Base-by-base conservation (phyloP, 176 grass and related monocot genomes). In the Hordeum marinum region DNA sequence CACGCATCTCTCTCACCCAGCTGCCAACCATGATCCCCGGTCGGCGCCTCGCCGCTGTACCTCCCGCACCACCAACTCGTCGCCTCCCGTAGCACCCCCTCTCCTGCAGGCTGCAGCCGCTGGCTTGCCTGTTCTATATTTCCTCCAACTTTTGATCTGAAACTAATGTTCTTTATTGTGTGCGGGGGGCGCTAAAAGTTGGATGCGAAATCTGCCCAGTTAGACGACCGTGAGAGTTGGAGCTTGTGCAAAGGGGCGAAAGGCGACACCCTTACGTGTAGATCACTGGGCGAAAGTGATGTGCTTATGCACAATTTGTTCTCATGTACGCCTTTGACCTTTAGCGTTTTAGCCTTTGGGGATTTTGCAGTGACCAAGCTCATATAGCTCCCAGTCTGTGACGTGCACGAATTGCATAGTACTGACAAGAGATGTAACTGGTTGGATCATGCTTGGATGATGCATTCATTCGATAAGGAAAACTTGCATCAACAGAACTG, bases 271-370 rank as follows among this genome's bases (percentile, higher is more conserved):
- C 8, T 80, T 84, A 63, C 84, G 46, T 87, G 66, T 74, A 46
- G 80, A 86, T 83, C 61, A 73, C 74, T 14, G 52, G 31, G 31
- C 68, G 80, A 90, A 87, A 90, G 45, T 75, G 81, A 87, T 68
- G 75, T 61, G 13, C 41, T 63, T 80, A 63, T 89, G 40, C 83
- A 59, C 1, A 80, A 40, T 84, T 72, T 87, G 85, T 80, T 80
- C 31, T 69, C 76, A 52, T 84, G 17, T 45, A 41, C 23, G 69
- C 36, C 68, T 87, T 62, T 32, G 79, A 42, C 41, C 40, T 15
- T 10, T 42, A 70, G 68, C 24, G 5, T 91, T 81, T 71, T 55
- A 25, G 31, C 20, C 14, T 63, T 80, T 76, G 50, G 20, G 70
- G 42, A 72, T 81, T 91, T 72, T 21, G 23, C 17, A 12, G 6